Percentiles rank a stretch among this genome's conserved stretches.
Evolutionary conservation across 192 early-diverging fungal genomes (phyloP).

Genomic region (Coemansia sp.): DNA sequence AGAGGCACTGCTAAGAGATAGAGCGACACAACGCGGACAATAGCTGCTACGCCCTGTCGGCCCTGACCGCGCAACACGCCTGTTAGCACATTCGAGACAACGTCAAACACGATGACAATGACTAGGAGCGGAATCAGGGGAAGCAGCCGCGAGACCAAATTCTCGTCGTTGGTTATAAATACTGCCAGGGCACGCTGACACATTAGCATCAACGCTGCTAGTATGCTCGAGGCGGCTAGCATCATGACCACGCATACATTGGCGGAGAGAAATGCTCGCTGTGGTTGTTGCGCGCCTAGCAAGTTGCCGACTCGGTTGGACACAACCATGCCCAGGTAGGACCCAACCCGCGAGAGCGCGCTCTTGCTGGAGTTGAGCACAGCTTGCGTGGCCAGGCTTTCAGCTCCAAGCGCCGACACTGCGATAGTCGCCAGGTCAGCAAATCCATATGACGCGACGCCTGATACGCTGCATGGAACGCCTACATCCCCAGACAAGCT

Average conservation of each 20-base stretch:
- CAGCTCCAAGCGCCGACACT: conserved; percentile 79
- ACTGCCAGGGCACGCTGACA: conserved; percentile 59
- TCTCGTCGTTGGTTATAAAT: conserved; percentile 54
- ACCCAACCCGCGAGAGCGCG: conserved; percentile 74
- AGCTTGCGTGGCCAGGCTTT: conserved; percentile 81
- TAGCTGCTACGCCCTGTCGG: conserved; percentile 57
- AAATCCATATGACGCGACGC: conserved; percentile 52
- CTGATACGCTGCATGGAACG: conserved; percentile 46
- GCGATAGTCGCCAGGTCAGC: conserved; percentile 75
- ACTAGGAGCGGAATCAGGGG: conserved; percentile 40
- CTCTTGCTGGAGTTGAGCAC: conserved; percentile 75
- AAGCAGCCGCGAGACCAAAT: conserved; percentile 19
- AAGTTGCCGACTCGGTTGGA: conserved; percentile 84
- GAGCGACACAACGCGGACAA: conserved; percentile 50
- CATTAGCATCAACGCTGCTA: conserved; percentile 58
- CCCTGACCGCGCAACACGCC: conserved; percentile 62
- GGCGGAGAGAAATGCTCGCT: conserved; percentile 26
- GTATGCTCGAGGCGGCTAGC: conserved; percentile 25
- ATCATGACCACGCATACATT: conserved; percentile 58
- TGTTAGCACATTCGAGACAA: conserved; percentile 63
- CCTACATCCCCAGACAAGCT: conserved; percentile 11
- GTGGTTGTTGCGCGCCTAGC: conserved; percentile 62
- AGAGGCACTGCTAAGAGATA: conserved; percentile 59
- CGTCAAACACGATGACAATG: conserved; percentile 53
- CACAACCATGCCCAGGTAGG: conserved; percentile 72